A percentile compares a stretch with the other conserved stretches of the same genome.
Conservation (phyloP, 176 grass and related monocot species). For the Hordeum vulgare region DNA sequence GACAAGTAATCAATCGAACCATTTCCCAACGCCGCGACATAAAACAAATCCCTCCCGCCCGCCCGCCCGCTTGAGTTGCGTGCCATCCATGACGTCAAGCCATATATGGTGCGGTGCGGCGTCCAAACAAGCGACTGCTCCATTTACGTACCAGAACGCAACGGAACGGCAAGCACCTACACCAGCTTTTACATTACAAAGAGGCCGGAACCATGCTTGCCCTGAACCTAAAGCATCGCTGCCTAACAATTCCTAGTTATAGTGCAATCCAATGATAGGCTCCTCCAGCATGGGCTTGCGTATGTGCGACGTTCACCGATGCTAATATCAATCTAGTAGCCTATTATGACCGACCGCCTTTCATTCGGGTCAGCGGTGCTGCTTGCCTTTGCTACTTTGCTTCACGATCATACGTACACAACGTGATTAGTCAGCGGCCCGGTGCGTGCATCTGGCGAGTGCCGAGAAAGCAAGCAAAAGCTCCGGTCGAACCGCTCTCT, state of each 20-base stretch:
- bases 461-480: slow-evolving; percentile 11
- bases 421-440: neutral
- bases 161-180: slow-evolving; percentile 13
- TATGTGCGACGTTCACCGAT: slow-evolving; percentile 19
- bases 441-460: slow-evolving; percentile 25
- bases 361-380: slow-evolving; percentile 16
- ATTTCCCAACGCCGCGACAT: neutral
- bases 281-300: slow-evolving; percentile 14
- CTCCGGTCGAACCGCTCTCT: slow-evolving; percentile 5
- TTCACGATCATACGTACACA: neutral
- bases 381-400: slow-evolving; percentile 3
- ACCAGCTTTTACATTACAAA: neutral
- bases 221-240: neutral
- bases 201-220: neutral
- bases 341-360: neutral
- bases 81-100: neutral
- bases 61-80: slow-evolving; percentile 20
- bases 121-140: neutral
- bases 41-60: neutral
- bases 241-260: neutral
- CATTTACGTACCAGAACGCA: neutral
- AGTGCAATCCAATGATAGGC: neutral
- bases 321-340: neutral
- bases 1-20: neutral
- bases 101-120: neutral